Evolutionary conservation across 2,329 filamentous ascomycete species (phyloP), one percentile per base, ranked within the genome.

Genomic region (Phaeomoniella chlamydospora): DNA sequence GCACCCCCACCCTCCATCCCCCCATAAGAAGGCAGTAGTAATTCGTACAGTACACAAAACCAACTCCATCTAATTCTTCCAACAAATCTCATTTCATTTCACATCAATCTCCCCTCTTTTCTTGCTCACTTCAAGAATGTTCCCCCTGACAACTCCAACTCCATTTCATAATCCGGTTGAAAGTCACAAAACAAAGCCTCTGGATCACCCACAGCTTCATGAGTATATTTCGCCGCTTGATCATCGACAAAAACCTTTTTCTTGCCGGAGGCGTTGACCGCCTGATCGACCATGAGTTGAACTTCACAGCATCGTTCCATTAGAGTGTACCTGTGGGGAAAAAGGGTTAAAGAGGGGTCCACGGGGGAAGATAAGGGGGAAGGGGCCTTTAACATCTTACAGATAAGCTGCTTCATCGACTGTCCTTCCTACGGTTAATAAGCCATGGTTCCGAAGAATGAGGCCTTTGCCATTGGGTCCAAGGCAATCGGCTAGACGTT

Each of bases 381-480:
- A 58, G 47, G 72, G 73, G n/a, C n/a, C n/a, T n/a, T n/a, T n/a
- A n/a, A n/a, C n/a, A n/a, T n/a, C n/a, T n/a, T n/a, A n/a, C 67
- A 68, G 73, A 42, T 64, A 70, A 3, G 71, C 60, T 2, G 64
- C 58, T 37, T 59, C 59, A 45, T 73, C 70, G 36, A 74, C 57
- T 2, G 58, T 61, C 17, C 54, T 43, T 6, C 65, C 70, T 15
- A 60, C 61, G 2, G 70, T 71, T 39, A 74, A 48, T 13, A 73
- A 49, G 0, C 70, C 70, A 47, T 74, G 69, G 45, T 71, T 72
- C 42, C 63, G 59, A n/a, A 73, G 50, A 11, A 74, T 53, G 3
- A 60, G 67, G 0, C 67, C 68, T 46, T 72, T 73, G 36, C 59
- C 62, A 13, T 44, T 41, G 22, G 22, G 22, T 1, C 68, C 68